Evolutionary conservation across 2,329 filamentous ascomycete species (phyloP).

Genomic region (Verticillium albo-atrum): DNA sequence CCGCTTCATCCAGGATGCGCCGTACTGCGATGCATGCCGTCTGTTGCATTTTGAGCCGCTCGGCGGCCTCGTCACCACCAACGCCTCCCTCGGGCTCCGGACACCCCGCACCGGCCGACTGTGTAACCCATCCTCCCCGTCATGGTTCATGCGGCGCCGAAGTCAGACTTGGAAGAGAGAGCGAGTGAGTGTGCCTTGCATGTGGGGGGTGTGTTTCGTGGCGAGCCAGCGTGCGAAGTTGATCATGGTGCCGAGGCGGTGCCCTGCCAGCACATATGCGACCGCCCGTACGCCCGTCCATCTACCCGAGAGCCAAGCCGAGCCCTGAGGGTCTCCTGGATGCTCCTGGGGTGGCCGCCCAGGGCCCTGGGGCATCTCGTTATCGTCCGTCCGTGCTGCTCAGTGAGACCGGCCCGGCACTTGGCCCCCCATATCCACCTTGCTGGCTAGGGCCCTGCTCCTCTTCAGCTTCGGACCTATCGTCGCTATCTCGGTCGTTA

Average conservation of each 20-base stretch:
- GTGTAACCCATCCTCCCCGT: neutral
- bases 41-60: neutral
- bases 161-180: neutral
- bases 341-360: neutral
- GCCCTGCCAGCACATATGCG: neutral
- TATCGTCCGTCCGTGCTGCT: neutral
- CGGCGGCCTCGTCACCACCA: neutral
- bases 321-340: neutral
- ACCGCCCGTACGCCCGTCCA: neutral
- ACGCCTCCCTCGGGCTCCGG: neutral
- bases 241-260: neutral
- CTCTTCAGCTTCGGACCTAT: neutral
- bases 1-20: neutral
- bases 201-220: neutral
- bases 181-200: neutral
- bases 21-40: neutral
- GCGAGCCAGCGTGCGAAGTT: neutral
- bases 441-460: neutral
- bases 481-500: slow-evolving; percentile 9
- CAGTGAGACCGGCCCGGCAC: neutral
- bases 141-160: neutral
- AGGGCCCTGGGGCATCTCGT: neutral
- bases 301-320: neutral
- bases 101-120: neutral
- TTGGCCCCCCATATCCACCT: neutral